These are phyloP conservation scores for Aegilops longissima DNA, from an alignment of 176 grass and related monocot genomes.

Conservation along the genomic window DNA sequence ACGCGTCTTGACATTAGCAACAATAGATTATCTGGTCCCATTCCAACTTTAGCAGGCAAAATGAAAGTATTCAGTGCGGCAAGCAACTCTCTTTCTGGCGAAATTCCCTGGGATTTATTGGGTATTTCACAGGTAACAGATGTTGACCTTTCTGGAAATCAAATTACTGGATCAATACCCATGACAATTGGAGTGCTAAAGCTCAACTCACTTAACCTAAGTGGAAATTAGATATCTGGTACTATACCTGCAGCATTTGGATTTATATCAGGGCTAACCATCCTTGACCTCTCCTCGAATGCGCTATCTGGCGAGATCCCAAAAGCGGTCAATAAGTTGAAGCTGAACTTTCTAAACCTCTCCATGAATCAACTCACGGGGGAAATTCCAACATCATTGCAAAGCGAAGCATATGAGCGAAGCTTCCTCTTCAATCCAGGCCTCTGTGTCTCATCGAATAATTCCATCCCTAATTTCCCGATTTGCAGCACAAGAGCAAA, in stretches of 20 bases:
- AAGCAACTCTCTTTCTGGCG: constrained; percentile 53
- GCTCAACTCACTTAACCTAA: constrained; percentile 45
- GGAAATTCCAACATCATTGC: constrained; percentile 45
- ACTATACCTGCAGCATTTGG: constrained; percentile 44
- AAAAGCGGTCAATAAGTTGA: constrained; percentile 26
- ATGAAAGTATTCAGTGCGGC: constrained; percentile 42
- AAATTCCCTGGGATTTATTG: constrained; percentile 42
- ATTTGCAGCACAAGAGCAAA: constrained; percentile 23
- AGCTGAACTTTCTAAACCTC: constrained; percentile 33
- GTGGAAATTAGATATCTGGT: constrained; percentile 42
- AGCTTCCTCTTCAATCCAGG: constrained; percentile 63
- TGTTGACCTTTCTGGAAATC: constrained; percentile 43
- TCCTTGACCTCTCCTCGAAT: constrained; percentile 63
- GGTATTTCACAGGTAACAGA: constrained; percentile 14
- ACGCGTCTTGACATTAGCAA: constrained; percentile 47
- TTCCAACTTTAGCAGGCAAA: constrained; percentile 30
- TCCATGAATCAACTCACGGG: constrained; percentile 61
- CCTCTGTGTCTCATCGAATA: constrained; percentile 44
- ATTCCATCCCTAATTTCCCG: constrained; percentile 17
- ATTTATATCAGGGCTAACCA: constrained; percentile 30
- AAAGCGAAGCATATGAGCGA: constrained; percentile 31
- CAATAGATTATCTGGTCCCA: constrained; percentile 53
- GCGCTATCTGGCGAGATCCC: constrained; percentile 46
- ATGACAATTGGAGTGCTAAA: constrained; percentile 17
- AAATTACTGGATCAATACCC: constrained; percentile 47